Conservation (phyloP, 495 filamentous ascomycete species). For the Xylaria castorea region DNA sequence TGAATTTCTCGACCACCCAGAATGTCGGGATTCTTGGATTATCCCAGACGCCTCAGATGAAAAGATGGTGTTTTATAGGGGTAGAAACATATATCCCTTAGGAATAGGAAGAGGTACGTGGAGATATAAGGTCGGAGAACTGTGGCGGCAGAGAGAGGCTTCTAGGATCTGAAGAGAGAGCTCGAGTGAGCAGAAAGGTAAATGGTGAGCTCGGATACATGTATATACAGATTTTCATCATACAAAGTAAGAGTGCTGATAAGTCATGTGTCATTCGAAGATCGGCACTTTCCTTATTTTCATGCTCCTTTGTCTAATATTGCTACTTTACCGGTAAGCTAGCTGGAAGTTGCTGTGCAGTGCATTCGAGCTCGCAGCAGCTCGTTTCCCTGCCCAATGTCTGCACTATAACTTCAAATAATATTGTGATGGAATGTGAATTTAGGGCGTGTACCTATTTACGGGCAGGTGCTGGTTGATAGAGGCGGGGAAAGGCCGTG, state of each 20-base stretch:
- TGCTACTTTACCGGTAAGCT: not conserved
- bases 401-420: not conserved
- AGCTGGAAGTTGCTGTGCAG: conserved; percentile 1
- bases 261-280: not conserved
- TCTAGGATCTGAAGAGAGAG: not conserved
- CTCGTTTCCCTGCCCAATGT: not conserved
- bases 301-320: not conserved
- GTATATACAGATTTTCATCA: not conserved
- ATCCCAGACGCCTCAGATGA: not conserved
- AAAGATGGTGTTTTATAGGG: not conserved
- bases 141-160: not conserved
- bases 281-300: conserved; percentile 1
- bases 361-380: not conserved
- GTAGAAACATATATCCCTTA: not conserved
- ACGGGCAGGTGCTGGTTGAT: not conserved
- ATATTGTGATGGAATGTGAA: too few relatives aligned
- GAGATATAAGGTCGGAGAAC: not conserved
- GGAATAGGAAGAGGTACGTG: not conserved
- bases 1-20: not conserved
- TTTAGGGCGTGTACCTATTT: not conserved
- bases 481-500: not conserved
- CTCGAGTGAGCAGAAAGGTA: not conserved
- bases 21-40: not conserved
- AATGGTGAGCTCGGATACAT: not conserved
- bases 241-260: not conserved